Percentiles rank a stretch among this genome's conserved stretches.
These are phyloP conservation scores for Lactarius sp. DNA, from an alignment of 768 basidiomycete species.

Conservation along the genomic window DNA sequence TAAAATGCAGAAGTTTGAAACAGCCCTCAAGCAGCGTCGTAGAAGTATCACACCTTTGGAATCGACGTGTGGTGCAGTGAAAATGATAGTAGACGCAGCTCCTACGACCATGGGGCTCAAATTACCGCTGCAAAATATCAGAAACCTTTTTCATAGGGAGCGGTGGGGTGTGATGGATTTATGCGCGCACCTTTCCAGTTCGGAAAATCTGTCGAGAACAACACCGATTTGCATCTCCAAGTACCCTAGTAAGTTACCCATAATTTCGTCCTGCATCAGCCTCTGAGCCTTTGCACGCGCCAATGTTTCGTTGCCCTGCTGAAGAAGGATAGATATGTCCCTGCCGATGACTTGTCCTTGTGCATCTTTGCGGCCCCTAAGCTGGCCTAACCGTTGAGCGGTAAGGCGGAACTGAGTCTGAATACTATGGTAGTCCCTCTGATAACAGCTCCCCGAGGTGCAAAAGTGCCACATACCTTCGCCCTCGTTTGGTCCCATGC, in stretches of 20 bases:
- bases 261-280: slow-evolving; percentile 56
- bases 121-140: slow-evolving; percentile 31
- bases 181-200: slow-evolving; percentile 47
- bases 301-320: slow-evolving; percentile 53
- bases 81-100: slow-evolving; percentile 65
- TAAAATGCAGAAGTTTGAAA: slow-evolving; percentile 29
- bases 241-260: slow-evolving; percentile 57
- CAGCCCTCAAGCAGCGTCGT: neutral
- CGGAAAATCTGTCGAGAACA: slow-evolving; percentile 51
- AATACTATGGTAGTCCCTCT: slow-evolving; percentile 16
- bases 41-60: slow-evolving; percentile 46
- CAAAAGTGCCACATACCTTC: slow-evolving; percentile 29
- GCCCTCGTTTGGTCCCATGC: slow-evolving; percentile 33
- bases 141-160: neutral
- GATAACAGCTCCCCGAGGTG: neutral
- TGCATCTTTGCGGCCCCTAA: slow-evolving; percentile 66
- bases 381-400: slow-evolving; percentile 59
- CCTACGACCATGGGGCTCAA: slow-evolving; percentile 54
- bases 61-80: slow-evolving; percentile 50
- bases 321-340: slow-evolving; percentile 64
- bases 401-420: slow-evolving; percentile 62
- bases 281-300: slow-evolving; percentile 73
- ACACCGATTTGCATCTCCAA: slow-evolving; percentile 65
- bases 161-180: neutral
- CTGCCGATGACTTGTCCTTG: slow-evolving; percentile 55